Evolutionary conservation across 1,139 yeast species (phyloP), one percentile per base, ranked within the genome.

Genomic region (Scheffersomyces titani): DNA sequence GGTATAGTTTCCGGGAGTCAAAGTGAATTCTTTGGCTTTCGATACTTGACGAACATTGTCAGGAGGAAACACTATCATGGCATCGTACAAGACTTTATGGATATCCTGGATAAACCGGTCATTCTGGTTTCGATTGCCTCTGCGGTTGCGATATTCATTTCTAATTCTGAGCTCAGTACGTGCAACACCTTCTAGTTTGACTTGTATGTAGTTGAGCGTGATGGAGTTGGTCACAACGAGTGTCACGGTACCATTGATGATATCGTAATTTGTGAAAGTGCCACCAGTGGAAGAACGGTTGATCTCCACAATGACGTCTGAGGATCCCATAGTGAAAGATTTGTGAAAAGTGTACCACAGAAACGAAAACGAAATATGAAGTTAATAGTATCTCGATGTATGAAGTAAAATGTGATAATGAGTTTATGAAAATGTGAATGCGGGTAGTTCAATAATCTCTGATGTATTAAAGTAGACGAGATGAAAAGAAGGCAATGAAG

Each of bases 21-120:
- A 71, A 0, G 90, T 86, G 67, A 82, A 86, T 54, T 84, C 86
- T 58, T 79, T 78, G 5, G 83, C 76, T 52, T 72, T 72, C 20
- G 85, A 76, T 1, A 81, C 83, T 49, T 75, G 66, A 13, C 84
- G 71, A 30, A 86, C 76, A 54, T 85, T 83, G 36, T 72, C 75
- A 0, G 91, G 89, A 0, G 92, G 91, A 62, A 87, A 87, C 24
- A 87, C 87, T 1, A 85, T 78, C 51, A 69, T 60, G 0, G 87
- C 80, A 56, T 84, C 83, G 62, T 86, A 86, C 49, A 87, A 72
- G 18, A 87, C 76, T 61, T 82, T 81, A 69, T 87, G 91, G 18
- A 72, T 70, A 65, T 86, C 90, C 47, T 62, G 68, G 1, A 77
- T 58, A 61, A 7, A 50, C 45, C 47, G n/a, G 16, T 51, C 56